Evolutionary conservation across 2,329 filamentous ascomycete species (phyloP).

Genomic region (Clonostachys chloroleuca): DNA sequence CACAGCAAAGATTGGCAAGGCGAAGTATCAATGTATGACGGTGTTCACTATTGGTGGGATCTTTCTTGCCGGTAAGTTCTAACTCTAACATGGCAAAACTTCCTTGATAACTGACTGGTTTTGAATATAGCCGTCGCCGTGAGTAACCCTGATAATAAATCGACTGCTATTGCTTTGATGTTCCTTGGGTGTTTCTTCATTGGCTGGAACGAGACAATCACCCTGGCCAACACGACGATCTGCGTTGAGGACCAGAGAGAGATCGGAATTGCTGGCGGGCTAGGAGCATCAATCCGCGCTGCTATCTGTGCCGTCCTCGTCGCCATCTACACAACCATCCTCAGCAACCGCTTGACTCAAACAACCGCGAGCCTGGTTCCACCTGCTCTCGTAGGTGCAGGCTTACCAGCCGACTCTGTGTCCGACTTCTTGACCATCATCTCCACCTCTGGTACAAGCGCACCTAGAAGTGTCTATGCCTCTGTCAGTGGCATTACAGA

Average conservation of each 20-base stretch:
- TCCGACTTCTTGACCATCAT: slow-evolving; percentile 16
- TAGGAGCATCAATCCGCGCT: slow-evolving; percentile 14
- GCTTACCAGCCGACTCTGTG: slow-evolving; percentile 16
- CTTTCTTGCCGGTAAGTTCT: slow-evolving; percentile 1
- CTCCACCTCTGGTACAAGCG: neutral
- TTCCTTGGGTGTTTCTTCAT: slow-evolving; percentile 15
- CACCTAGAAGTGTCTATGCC: neutral
- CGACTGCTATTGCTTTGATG: slow-evolving; percentile 1
- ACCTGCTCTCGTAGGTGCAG: slow-evolving; percentile 15
- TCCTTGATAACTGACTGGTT: too few relatives aligned
- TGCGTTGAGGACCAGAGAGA: slow-evolving; percentile 9
- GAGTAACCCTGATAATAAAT: slow-evolving; percentile 10
- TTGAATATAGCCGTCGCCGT: too few relatives aligned
- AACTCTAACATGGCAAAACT: neutral
- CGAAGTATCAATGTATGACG: too few relatives aligned
- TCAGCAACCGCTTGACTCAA: slow-evolving; percentile 14
- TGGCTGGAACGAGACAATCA: slow-evolving; percentile 19
- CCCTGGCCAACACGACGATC: slow-evolving; percentile 12
- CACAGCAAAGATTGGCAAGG: too few relatives aligned
- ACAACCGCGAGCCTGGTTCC: slow-evolving; percentile 10
- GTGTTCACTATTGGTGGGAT: too few relatives aligned
- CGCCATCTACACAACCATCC: slow-evolving; percentile 19
- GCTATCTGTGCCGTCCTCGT: slow-evolving; percentile 10
- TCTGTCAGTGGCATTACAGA: slow-evolving; percentile 16
- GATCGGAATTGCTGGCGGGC: slow-evolving; percentile 17